Base-by-base conservation (phyloP, 2,329 filamentous ascomycete genomes). In the Botrytis tulipae region DNA sequence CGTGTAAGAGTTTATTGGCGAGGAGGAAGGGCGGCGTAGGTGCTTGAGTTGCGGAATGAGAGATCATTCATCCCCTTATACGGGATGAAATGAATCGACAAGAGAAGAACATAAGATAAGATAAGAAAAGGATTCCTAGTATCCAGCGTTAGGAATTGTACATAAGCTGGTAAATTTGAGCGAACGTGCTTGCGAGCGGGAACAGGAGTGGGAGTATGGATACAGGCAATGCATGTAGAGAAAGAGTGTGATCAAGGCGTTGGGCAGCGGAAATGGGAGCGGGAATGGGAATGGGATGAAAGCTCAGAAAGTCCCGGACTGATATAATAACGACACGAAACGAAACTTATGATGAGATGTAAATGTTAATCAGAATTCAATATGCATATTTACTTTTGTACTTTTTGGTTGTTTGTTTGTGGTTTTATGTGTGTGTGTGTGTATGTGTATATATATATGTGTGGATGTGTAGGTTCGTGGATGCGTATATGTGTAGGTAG, bases 1-100 rank as follows among this genome's bases (percentile, higher is more conserved):
- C 94, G 0, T 90, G 98, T 84, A 98, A 98, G 84, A 97, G 94
- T 81, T 83, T 95, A 73, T 83, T 96, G 59, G 88, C 90, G 57
- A 94, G 91, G 84, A 85, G 92, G 72, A 89, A 88, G 77, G 91
- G 92, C 75, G 70, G 35, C 25, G 76, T 77, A 71, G 65, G 32
- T n/a, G 72, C 54, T 72, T 51, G 35, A 35, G 14, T 62, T 16
- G 65, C 29, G 25, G 35, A 16, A 54, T 67, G 16, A 32, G 4
- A n/a, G 12, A 66, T 46, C 12, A 4, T 8, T 37, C 3, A 22
- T 40, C n/a, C 37, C 25, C 6, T 46, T 22, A 10, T 7, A 8
- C 42, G 25, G 42, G 29, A 35, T 32, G 42, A 32, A 35, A 40
- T 40, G 37, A 40, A 40, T 40, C 37, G 32, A 18, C 16, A 44